A percentile compares a stretch with the other conserved stretches of the same genome.
phyloP scores from a whole-genome alignment of 75 land plant genomes.

The Pinus albicaulis region DNA sequence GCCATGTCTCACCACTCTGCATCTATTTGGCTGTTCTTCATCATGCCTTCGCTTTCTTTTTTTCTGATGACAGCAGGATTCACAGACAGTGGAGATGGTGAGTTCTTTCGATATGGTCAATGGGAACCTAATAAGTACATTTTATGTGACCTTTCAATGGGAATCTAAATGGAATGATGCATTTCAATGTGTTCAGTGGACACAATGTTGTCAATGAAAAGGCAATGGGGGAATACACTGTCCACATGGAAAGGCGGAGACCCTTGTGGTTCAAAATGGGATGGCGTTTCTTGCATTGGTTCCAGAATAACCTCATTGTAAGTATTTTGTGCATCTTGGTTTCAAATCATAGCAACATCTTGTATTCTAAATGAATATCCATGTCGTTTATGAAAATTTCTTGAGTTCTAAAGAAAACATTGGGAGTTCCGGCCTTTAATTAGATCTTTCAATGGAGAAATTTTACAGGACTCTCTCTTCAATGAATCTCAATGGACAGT shows the following conservation, averaged over 20 bases:
- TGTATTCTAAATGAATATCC: no score
- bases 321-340: neutral
- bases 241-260: constrained; percentile 10
- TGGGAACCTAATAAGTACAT: no score
- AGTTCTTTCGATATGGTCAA: no score
- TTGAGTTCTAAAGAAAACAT: neutral
- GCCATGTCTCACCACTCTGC: no score
- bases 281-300: constrained; percentile 46
- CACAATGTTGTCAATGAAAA: neutral
- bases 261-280: constrained; percentile 57
- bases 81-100: no score
- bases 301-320: constrained; percentile 48
- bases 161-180: no score
- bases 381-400: neutral
- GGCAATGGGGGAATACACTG: neutral
- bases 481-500: constrained; percentile 44
- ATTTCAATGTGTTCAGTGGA: neutral
- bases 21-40: no score
- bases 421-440: no score
- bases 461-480: constrained; percentile 45
- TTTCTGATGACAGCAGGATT: no score
- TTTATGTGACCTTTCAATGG: no score
- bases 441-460: neutral
- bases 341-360: neutral
- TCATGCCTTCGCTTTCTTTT: no score